A percentile compares a stretch with the other conserved stretches of the same genome.
These are phyloP conservation scores for Boeremia lycopersici DNA, from an alignment of 2,329 filamentous ascomycete genomes.

Conservation along the genomic window DNA sequence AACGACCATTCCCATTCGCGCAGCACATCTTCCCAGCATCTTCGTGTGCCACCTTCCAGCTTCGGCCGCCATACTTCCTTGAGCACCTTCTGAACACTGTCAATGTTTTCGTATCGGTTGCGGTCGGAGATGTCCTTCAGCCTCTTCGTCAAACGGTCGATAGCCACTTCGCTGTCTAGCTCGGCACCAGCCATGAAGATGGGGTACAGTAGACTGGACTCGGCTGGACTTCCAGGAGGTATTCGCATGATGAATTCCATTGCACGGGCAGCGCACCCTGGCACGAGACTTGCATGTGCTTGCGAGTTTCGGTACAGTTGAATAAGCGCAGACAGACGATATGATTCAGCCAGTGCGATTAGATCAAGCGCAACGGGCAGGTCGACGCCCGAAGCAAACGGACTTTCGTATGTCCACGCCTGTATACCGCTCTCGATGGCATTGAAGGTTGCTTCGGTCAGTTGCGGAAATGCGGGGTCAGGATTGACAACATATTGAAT, in stretches of 20 bases:
- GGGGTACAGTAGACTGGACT: slow-evolving; percentile 44
- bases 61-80: slow-evolving; percentile 44
- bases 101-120: slow-evolving; percentile 45
- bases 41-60: slow-evolving; percentile 33
- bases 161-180: slow-evolving; percentile 36
- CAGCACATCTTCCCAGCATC: slow-evolving; percentile 45
- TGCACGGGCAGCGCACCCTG: slow-evolving; percentile 36
- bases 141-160: slow-evolving; percentile 37
- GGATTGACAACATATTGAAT: slow-evolving; percentile 43
- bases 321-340: slow-evolving; percentile 43
- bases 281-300: slow-evolving; percentile 31
- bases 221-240: slow-evolving; percentile 42
- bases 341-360: slow-evolving; percentile 44
- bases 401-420: slow-evolving; percentile 43
- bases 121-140: slow-evolving; percentile 40
- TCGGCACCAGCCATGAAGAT: slow-evolving; percentile 46
- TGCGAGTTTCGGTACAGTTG: slow-evolving; percentile 43
- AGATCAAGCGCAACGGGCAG: slow-evolving; percentile 41
- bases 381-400: slow-evolving; percentile 38
- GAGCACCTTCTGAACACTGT: slow-evolving; percentile 42
- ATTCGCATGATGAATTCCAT: slow-evolving; percentile 46
- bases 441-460: slow-evolving; percentile 42
- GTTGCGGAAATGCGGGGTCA: slow-evolving; percentile 41
- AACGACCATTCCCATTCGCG: slow-evolving; percentile 46
- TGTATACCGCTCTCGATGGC: slow-evolving; percentile 41